Base-by-base conservation (phyloP, 306 rosid species). In the Citrullus mucosospermus region DNA sequence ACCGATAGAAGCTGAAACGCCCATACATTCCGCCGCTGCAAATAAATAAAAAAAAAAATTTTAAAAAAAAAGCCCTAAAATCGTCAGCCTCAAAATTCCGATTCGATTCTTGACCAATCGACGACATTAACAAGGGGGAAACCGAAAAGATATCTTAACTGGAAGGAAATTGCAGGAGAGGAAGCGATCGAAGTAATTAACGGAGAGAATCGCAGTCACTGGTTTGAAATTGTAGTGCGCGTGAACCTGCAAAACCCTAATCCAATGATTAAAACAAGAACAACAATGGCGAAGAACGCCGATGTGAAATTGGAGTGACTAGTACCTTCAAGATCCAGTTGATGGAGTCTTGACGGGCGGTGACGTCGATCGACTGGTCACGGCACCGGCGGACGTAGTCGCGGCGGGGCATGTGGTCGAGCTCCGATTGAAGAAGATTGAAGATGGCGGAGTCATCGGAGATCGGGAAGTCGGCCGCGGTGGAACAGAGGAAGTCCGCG, bases 141-240 rank as follows among this genome's bases (percentile, higher is more conserved):
- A 67, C 9, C 73, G 65, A 44, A 44, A 55, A n/a, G 6, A 10
- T 50, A 4, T 8, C 6, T 4, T 56, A 74, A 92, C 96, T 88
- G 87, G 93, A 39, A 88, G 84, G 43, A 88, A 76, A 61, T 83
- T 54, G 51, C 83, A 56, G 4, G 96, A 89, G 59, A 93, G 91
- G 36, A 90, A 88, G 68, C 96, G 97, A 82, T 93, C 97, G 3
- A 93, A 30, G 82, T 88, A 93, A 83, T 89, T 90, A 70, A 93
- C 85, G 48, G 93, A 78, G 84, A 90, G 97, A 25, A 84, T 80
- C 54, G 97, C 96, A 78, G 96, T 93, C 6, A 84, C 85, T 3
- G 96, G 90, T 6, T 82, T 80, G 20, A 93, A 93, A 38, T 62
- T 65, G 76, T 83, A 82, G 78, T 71, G 77, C 16, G 87, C 76